Base-by-base conservation (phyloP, 2,329 filamentous ascomycete species). In the Thielaviopsis euricoi region DNA sequence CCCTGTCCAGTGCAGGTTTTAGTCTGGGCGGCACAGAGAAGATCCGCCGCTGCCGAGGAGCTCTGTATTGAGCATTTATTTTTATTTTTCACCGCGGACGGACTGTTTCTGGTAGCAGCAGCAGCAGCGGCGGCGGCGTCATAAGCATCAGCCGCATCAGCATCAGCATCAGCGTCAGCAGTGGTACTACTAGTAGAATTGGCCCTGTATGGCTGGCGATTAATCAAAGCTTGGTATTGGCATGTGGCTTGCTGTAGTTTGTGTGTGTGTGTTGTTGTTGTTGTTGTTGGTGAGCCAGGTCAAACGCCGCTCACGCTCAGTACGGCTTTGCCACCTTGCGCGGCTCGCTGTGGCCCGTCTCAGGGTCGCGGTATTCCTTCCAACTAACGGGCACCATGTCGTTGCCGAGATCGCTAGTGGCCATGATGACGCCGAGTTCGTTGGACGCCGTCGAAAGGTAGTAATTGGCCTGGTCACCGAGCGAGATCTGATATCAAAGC, bases 291-390 rank as follows among this genome's bases (percentile, higher is more conserved):
- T 6, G 15, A 13, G 9, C 10, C 33, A 40, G 13, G 13, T 3
- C 15, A 3, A 3, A 13, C 6, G 15, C 6, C 9, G 3, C 4
- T 4, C 33, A 4, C 10, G 33, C 33, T 86, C 78, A 93, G 66
- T 87, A 87, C 25, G 93, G 93, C 73, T 94, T 93, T 21, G 93
- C 93, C 60, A 96, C 93, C 75, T 98, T 98, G 69, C 93, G 83
- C 63, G 73, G 73, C 77, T 97, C 93, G 63, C 76, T 82, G 52
- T 75, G 67, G 2, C 89, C 89, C 6, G 85, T 94, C 66, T 85
- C 81, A 0, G 83, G 82, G 73, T 97, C 91, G 66, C 81, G 80
- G 73, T 94, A 95, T 72, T 97, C 91, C 73, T 85, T 94, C 93
- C 93, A 98, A 70, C 85, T 94, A 58, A 95, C 80, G 1, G 93